These are phyloP conservation scores for Didymellaceae sp. DNA, from an alignment of 2,329 filamentous ascomycete species.

Conservation along the genomic window DNA sequence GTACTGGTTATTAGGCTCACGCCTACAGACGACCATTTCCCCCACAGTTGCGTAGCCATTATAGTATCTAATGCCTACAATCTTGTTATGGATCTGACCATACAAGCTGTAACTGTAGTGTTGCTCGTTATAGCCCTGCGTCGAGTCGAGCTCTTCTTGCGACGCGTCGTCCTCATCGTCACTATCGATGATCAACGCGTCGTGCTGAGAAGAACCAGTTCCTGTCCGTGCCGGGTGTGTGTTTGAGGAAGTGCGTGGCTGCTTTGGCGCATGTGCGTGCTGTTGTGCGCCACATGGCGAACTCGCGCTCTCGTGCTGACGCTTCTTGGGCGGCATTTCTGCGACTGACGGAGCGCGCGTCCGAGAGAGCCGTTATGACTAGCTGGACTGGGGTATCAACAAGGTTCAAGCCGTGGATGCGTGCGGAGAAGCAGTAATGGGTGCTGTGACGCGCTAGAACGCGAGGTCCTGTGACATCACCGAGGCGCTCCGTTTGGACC, in stretches of 20 bases:
- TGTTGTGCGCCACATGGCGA: conserved; percentile 15
- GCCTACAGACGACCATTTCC: conserved; percentile 48
- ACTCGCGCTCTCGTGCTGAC: conserved; percentile 5
- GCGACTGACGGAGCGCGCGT: too few relatives aligned
- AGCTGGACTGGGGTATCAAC: too few relatives aligned
- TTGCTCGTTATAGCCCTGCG: conserved; percentile 34
- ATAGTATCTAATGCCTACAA: conserved; percentile 62
- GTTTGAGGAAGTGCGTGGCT: conserved; percentile 30
- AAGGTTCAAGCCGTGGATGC: too few relatives aligned
- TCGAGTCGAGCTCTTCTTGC: conserved; percentile 36
- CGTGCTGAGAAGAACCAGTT: conserved; percentile 35
- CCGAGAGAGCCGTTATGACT: too few relatives aligned
- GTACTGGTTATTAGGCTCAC: conserved; percentile 69
- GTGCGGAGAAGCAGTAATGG: conserved; percentile 7
- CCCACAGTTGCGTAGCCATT: conserved; percentile 44
- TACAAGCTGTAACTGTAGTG: conserved; percentile 35
- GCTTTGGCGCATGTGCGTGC: conserved; percentile 31
- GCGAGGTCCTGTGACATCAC: conserved; percentile 29
- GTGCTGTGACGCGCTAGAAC: conserved; percentile 20
- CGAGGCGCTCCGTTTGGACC: too few relatives aligned
- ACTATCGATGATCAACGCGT: conserved; percentile 35
- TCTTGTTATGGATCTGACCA: conserved; percentile 58
- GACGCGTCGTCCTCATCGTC: conserved; percentile 41
- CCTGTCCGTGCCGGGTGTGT: conserved; percentile 14
- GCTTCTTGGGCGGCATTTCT: conserved; percentile 23